Conservation (phyloP, 139 green algal genomes). For the Chlamydomonas eustigma region DNA sequence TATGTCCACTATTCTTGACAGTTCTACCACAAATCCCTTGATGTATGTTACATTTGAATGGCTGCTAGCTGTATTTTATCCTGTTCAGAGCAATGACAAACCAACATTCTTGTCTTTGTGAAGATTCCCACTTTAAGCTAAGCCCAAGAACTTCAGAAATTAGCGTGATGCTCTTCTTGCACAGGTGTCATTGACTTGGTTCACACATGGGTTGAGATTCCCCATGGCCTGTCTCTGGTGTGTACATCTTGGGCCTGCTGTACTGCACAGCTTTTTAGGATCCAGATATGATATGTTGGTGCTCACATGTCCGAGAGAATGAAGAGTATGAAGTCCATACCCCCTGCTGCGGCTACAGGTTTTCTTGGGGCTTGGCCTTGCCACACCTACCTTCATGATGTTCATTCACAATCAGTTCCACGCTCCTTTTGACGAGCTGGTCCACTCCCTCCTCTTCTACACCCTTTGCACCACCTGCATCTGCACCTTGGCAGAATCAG, state of each 20-base stretch:
- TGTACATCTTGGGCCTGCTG: neutral
- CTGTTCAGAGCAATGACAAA: no score
- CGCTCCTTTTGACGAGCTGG: conserved; percentile 39
- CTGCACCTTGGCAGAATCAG: neutral
- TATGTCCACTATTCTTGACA: no score
- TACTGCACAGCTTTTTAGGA: neutral
- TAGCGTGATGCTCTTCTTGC: neutral
- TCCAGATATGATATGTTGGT: neutral
- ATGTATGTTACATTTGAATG: no score
- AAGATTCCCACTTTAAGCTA: no score
- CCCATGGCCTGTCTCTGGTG: conserved; percentile 17
- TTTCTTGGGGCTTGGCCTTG: neutral
- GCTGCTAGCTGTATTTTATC: no score
- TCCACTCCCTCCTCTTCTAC: conserved; percentile 56
- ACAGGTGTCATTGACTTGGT: conserved; percentile 29
- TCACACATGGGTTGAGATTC: conserved; percentile 15
- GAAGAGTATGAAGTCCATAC: neutral
- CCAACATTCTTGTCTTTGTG: no score
- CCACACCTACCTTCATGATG: conserved; percentile 20
- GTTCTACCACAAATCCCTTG: no score
- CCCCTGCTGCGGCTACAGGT: neutral
- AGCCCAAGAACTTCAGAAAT: neutral
- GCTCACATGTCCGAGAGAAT: neutral
- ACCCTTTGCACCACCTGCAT: conserved; percentile 4
- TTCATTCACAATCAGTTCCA: conserved; percentile 55